Evolutionary conservation across 2,329 filamentous ascomycete genomes (phyloP), one percentile per base, ranked within the genome.

Genomic region (Trichoderma endophyticum): DNA sequence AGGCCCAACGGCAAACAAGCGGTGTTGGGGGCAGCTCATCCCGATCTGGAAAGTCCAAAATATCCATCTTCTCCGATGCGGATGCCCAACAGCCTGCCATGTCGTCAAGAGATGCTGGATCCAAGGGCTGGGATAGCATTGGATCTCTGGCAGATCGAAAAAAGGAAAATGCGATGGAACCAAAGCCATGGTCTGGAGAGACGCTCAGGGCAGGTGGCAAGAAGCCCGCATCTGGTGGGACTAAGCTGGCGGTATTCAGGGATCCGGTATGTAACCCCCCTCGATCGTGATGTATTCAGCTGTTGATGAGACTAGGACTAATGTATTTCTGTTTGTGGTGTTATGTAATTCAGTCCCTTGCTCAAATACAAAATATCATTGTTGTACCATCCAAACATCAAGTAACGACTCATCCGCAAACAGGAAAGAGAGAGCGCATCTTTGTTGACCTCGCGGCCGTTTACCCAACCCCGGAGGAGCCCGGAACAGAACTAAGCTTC

Each of bases 291-390:
- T 82, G 80, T 83, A 83, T 80, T 85, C 87, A 87, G 81, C 86
- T 94, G 89, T 96, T 96, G 93, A 96, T 94, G 87, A 90, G 88
- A 86, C 89, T 89, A 98, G 95, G 94, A 97, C 95, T 98, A 97
- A 98, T 95, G 82, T 88, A 89, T 87, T 79, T 77, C 75, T 77
- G 78, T 77, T 79, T 79, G 81, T 76, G 82, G 83, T 80, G 83
- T 79, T 81, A 72, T 85, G 76, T 81, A 81, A 71, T 78, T 79
- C 85, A 91, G 89, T 88, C 85, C 82, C 83, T 86, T 79, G 82
- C 86, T 78, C 88, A 88, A 83, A 86, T 90, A 84, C 84, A 89
- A 83, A 88, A 88, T 83, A 88, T 90, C 83, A 84, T 91, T 83
- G 86, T 92, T 87, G 83, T 92, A 84, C 88, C 92, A 84, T 87